Evolutionary conservation across 371 early-diverging fungal genomes (phyloP), one percentile per base, ranked within the genome.

Genomic region (Mortierella sp.): DNA sequence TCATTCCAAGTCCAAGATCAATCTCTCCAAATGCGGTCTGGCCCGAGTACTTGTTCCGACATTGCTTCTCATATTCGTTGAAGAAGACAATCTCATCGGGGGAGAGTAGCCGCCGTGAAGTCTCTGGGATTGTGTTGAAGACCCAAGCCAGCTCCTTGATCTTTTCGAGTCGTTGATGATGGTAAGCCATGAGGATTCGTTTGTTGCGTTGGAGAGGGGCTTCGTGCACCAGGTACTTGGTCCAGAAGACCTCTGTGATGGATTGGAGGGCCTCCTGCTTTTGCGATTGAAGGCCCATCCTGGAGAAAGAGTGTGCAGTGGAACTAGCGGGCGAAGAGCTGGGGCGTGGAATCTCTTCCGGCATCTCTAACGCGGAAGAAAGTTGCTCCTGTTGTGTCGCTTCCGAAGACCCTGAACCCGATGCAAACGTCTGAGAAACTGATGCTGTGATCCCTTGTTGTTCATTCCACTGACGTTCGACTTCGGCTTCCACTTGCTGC

Each of bases 101-200:
- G 68, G 83, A 54, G 69, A 80, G 63, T 67, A 70, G 37, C 81
- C 79, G 59, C 80, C 83, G n/a, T 1, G 67, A 55, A 10, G 43
- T 21, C 19, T 71, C 69, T 2, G 77, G 57, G 40, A 68, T 40
- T 0, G 65, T 45, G 39, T 63, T 63, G 31, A 48, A 65, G 1
- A 61, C 85, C 96, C 96, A 96, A 6, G 88, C 79, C n/a, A 92
- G 72, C 34, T 88, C 87, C 66, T 87, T 86, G 45, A 96, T 65
- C 49, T 88, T 86, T 57, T 90, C 87, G 22, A 90, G 44, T 1
- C 97, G 87, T 25, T 90, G 87, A 12, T 83, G 82, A 60, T 94
- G 94, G 71, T 97, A 97, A 3, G 94, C 94, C 72, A 96, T 88
- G n/a, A 97, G 79, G 16, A 92, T 88, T 3, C 95, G 91, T 54